Base-by-base conservation (phyloP, 192 early-diverging fungal species). In the Coemansia sp. region DNA sequence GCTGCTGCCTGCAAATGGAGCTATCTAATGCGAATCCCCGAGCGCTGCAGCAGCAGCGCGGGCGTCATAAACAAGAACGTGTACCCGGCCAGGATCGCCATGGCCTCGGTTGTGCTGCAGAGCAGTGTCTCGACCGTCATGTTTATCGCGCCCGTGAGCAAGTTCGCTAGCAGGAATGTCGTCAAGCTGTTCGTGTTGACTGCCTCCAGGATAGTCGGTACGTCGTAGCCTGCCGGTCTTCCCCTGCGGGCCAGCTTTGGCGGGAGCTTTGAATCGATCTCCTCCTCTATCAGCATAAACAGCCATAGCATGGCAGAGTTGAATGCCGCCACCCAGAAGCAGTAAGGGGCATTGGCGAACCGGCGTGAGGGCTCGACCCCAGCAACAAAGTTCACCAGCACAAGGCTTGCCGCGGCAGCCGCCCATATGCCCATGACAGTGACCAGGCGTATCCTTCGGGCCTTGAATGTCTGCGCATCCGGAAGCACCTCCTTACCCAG, bases 141-240 rank as follows among this genome's bases (percentile, higher is more conserved):
- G 63, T 98, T 98, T 7, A 91, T 72, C 1, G 82, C 21, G 2
- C 95, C 95, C 0, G 95, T 98, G 34, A 91, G 51, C 5, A 95
- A 29, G 56, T 98, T 98, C 16, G 88, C 94, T 25, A 96, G 42
- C 21, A 98, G 58, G 64, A 98, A 98, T 11, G 84, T 76, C 4
- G 80, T 78, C 44, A 98, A 63, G 34, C 89, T 87, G 72, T 94
- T 91, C 26, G 51, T 56, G 62, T 94, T 93, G 44, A 95, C 68
- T 11, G 80, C 79, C 13, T 80, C 75, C 10, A 89, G 59, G 9
- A 90, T 45, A 22, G 55, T 46, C 5, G 87, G 89, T 31, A 72
- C 69, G 9, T 66, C 57, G 13, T 76, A 57, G 48, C 48, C 80
- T 17, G 22, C 37, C 16, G 66, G 60, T 1, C 68, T 49, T 23